A percentile compares a stretch with the other conserved stretches of the same genome.
Conservation (phyloP, 805 yeast species). For the Candida nanaspora region DNA sequence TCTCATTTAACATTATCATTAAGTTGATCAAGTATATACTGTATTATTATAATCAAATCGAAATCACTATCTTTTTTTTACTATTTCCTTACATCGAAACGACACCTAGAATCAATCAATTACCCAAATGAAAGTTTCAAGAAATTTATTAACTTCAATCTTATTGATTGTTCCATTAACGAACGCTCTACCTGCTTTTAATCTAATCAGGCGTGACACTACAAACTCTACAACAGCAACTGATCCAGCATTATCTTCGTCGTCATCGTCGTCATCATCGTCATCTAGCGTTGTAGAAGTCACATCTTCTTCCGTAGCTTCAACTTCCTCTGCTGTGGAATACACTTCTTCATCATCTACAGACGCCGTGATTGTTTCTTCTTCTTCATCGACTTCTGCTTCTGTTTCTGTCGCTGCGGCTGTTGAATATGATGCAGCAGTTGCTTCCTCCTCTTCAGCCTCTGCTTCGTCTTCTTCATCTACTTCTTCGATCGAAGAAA, state of each 20-base stretch:
- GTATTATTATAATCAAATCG: neutral
- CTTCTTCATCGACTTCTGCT: neutral
- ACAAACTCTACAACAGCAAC: conserved; percentile 4
- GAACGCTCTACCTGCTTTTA: neutral
- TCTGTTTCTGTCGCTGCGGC: neutral
- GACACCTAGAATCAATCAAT: neutral
- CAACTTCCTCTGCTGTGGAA: neutral
- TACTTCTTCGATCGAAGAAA: neutral
- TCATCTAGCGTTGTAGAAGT: no score
- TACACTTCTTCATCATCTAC: neutral
- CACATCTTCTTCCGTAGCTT: neutral
- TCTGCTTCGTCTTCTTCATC: neutral
- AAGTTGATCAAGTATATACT: neutral
- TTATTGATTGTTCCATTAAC: neutral
- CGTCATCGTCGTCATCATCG: no score
- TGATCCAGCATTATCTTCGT: conserved; percentile 3
- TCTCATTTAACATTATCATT: conserved; percentile 14
- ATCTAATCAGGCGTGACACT: neutral
- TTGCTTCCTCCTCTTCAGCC: neutral
- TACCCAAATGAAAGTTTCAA: neutral
- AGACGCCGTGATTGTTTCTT: neutral
- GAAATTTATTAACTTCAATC: neutral
- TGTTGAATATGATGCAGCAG: neutral
- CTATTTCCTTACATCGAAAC: neutral
- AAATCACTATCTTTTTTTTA: no score